phyloP scores from a whole-genome alignment of 164 flowering plant genomes.

The Berberis thunbergii region DNA sequence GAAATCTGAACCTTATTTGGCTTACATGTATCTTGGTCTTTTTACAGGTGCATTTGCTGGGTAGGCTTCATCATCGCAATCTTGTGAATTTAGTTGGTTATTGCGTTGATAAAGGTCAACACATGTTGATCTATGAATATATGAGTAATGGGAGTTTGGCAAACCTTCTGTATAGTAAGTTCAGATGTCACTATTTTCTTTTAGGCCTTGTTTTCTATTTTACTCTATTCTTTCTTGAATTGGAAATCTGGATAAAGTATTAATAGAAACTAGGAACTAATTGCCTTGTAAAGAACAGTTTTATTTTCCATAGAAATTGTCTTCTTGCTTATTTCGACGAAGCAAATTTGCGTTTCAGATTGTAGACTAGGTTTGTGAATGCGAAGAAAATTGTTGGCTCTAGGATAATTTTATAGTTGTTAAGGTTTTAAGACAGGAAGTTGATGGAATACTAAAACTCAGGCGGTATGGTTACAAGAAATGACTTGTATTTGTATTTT shows the following conservation, averaged over 20 bases:
- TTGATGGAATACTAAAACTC: no score
- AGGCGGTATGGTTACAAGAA: no score
- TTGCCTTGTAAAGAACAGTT: no score
- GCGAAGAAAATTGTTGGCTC: no score
- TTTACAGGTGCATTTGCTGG: conserved; percentile 70
- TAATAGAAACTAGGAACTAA: no score
- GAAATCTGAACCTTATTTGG: background rate
- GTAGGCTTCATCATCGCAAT: conserved; percentile 90
- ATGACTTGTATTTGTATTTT: no score
- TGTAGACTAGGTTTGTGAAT: no score
- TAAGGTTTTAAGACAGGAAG: no score
- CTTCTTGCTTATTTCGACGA: no score
- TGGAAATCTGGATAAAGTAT: background rate
- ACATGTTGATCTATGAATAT: conserved; percentile 77
- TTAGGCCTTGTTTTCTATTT: background rate
- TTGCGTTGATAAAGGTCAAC: conserved; percentile 90
- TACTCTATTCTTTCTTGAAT: background rate
- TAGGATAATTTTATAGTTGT: no score
- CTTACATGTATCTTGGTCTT: background rate
- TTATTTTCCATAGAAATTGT: no score
- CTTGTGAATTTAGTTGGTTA: conserved; percentile 96
- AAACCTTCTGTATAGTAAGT: conserved; percentile 61
- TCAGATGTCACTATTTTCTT: background rate
- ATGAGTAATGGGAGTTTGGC: conserved; percentile 96
- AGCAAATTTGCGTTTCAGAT: no score